phyloP scores from a whole-genome alignment of 2,329 filamentous ascomycete genomes.

The Nectriaceae sp. region DNA sequence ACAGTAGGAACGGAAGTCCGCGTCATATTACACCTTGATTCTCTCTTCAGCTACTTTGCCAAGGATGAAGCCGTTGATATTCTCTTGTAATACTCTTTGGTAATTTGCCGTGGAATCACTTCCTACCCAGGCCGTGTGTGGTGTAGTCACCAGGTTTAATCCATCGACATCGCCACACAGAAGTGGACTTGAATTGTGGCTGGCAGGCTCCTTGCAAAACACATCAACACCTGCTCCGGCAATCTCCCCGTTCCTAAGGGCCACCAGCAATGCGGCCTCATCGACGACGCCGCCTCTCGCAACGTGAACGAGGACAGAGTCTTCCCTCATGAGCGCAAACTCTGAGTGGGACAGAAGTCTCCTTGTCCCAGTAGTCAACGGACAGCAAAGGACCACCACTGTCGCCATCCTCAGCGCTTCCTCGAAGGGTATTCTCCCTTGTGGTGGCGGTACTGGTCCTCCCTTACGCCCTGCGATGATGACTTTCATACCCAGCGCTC shows the following conservation, averaged over 20 bases:
- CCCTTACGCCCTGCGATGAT: neutral
- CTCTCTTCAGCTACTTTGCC: neutral
- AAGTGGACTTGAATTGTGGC: conserved; percentile 1
- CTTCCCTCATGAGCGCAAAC: conserved; percentile 12
- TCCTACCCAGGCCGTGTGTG: conserved; percentile 7
- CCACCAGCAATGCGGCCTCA: conserved; percentile 35
- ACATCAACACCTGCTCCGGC: conserved; percentile 40
- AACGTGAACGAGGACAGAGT: conserved; percentile 30
- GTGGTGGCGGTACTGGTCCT: conserved; percentile 10
- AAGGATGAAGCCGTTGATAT: conserved; percentile 5
- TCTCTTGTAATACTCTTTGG: conserved; percentile 5
- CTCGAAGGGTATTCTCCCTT: conserved; percentile 15
- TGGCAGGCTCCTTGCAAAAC: conserved; percentile 25
- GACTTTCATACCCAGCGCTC: conserved; percentile 20
- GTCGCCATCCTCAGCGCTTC: conserved; percentile 24
- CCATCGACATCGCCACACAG: neutral
- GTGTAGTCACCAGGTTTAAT: conserved; percentile 5
- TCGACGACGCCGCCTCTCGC: conserved; percentile 38
- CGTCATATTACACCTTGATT: neutral
- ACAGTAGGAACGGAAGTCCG: too few relatives aligned
- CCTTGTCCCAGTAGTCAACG: conserved; percentile 11
- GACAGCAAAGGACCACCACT: conserved; percentile 27
- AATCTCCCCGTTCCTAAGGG: conserved; percentile 30
- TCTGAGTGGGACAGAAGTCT: neutral
- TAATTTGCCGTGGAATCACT: conserved; percentile 4